A percentile compares a stretch with the other conserved stretches of the same genome.
Evolutionary conservation across 768 basidiomycete species (phyloP).

Genomic region (Cyathus striatus): DNA sequence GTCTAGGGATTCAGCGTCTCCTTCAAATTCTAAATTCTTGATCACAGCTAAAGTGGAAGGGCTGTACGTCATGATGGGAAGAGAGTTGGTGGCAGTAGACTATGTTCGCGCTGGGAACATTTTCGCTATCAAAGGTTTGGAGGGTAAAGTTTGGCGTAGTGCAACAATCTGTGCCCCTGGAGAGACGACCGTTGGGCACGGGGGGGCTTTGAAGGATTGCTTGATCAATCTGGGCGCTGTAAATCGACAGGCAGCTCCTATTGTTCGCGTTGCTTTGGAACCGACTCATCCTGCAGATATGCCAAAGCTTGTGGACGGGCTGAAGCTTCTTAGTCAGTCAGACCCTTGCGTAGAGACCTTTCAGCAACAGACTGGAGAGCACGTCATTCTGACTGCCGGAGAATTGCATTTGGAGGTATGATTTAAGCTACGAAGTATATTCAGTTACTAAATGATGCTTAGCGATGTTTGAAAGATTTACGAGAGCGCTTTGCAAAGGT

Average conservation of each 20-base stretch:
- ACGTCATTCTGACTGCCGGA: constrained; percentile 94
- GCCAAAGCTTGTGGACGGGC: constrained; percentile 80
- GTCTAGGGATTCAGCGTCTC: constrained; percentile 55
- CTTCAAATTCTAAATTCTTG: constrained; percentile 63
- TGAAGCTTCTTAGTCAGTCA: constrained; percentile 87
- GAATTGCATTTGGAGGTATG: constrained; percentile 91
- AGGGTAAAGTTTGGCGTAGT: constrained; percentile 85
- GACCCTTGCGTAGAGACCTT: constrained; percentile 98
- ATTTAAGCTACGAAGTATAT: not conserved
- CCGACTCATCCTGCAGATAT: constrained; percentile 80
- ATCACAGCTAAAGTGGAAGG: constrained; percentile 59
- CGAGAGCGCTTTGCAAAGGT: constrained; percentile 91
- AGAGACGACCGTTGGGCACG: constrained; percentile 33
- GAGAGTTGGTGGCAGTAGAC: constrained; percentile 83
- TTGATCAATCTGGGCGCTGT: constrained; percentile 81
- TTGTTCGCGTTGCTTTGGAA: constrained; percentile 93
- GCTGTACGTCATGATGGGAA: constrained; percentile 96
- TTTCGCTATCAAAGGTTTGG: constrained; percentile 87
- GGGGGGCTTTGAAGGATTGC: constrained; percentile 36
- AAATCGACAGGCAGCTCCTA: constrained; percentile 73
- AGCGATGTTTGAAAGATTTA: constrained; percentile 97
- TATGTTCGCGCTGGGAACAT: constrained; percentile 88
- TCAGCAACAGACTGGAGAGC: constrained; percentile 95
- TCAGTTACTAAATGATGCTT: constrained; percentile 1
- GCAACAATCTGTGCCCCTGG: constrained; percentile 81